A percentile compares a stretch with the other conserved stretches of the same genome.
Conservation (phyloP, 768 basidiomycete species). For the Tricholoma furcatifolium region DNA sequence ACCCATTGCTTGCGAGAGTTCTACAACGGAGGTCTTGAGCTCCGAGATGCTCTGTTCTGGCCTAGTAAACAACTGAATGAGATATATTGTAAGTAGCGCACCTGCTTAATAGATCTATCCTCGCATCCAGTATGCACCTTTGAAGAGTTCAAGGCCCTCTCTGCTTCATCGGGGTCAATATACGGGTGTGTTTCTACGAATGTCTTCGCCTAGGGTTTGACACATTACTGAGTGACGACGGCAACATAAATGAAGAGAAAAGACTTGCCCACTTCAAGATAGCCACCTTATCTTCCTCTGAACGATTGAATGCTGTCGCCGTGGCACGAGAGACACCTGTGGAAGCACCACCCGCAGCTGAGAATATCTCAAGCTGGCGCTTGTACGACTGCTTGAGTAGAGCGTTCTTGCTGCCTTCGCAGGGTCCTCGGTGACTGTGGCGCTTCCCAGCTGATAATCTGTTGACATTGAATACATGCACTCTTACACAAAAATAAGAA, state of each 20-base stretch:
- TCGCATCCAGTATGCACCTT: too few species aligned
- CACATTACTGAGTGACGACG: not conserved
- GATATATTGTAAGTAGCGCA: too few species aligned
- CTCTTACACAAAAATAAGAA: not conserved
- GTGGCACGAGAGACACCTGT: not conserved
- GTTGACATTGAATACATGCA: not conserved
- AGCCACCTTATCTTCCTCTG: not conserved
- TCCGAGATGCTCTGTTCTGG: too few species aligned
- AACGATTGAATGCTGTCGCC: not conserved
- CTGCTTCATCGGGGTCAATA: too few species aligned
- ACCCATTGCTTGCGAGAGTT: too few species aligned
- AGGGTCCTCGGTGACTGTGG: slow-evolving; percentile 4
- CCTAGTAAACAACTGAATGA: too few species aligned
- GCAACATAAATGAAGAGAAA: not conserved
- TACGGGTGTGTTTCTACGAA: not conserved
- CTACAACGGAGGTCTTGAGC: too few species aligned
- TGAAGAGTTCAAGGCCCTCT: too few species aligned
- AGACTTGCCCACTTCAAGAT: not conserved
- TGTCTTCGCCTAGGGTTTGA: not conserved
- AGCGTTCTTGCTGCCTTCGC: not conserved
- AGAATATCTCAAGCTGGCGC: slow-evolving; percentile 1
- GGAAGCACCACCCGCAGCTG: not conserved
- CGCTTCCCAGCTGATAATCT: slow-evolving; percentile 2
- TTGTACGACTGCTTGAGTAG: slow-evolving; percentile 2
- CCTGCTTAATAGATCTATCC: too few species aligned